These are phyloP conservation scores for Cubamyces lactineus DNA, from an alignment of 768 basidiomycete species.

Conservation along the genomic window DNA sequence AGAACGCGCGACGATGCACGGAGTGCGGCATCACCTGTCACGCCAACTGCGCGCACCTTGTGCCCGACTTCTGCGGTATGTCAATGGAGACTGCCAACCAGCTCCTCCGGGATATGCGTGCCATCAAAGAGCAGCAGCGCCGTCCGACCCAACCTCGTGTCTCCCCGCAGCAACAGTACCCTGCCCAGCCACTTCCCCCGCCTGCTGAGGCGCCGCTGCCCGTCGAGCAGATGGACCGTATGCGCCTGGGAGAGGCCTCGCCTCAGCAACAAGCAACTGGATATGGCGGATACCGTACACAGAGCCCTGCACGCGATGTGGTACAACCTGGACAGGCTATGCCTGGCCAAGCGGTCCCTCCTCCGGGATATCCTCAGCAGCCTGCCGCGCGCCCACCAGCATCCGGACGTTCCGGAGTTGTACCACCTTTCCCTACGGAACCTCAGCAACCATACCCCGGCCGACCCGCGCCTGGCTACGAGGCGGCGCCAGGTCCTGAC, in stretches of 20 bases:
- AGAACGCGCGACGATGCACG: slow-evolving; percentile 93
- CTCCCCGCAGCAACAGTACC: slow-evolving; percentile 36
- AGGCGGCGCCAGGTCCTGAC: slow-evolving; percentile 29
- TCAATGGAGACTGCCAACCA: slow-evolving; percentile 99
- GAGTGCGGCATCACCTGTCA: slow-evolving; percentile 98
- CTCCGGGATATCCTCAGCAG: slow-evolving; percentile 24
- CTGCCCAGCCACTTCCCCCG: slow-evolving; percentile 6
- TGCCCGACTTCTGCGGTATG: slow-evolving; percentile 99
- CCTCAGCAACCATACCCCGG: slow-evolving; percentile 33
- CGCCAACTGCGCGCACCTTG: slow-evolving; percentile 95
- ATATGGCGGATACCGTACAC: slow-evolving; percentile 17
- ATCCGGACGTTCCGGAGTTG: slow-evolving; percentile 46
- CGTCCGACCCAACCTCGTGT: slow-evolving; percentile 37
- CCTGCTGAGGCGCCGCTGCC: slow-evolving; percentile 32
- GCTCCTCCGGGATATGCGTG: slow-evolving; percentile 85
- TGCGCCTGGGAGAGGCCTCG: slow-evolving; percentile 24
- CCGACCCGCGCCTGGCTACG: slow-evolving; percentile 41
- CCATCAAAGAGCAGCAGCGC: slow-evolving; percentile 72
- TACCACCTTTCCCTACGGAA: slow-evolving; percentile 51
- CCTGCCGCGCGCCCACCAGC: slow-evolving; percentile 41
- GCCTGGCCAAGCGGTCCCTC: slow-evolving; percentile 11
- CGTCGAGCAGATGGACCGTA: slow-evolving; percentile 32
- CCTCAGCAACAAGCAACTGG: slow-evolving; percentile 18
- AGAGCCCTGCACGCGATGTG: slow-evolving; percentile 11
- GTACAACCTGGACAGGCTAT: slow-evolving; percentile 15